phyloP scores from a whole-genome alignment of 75 land plant species.

The Selaginella tamariscina region DNA sequence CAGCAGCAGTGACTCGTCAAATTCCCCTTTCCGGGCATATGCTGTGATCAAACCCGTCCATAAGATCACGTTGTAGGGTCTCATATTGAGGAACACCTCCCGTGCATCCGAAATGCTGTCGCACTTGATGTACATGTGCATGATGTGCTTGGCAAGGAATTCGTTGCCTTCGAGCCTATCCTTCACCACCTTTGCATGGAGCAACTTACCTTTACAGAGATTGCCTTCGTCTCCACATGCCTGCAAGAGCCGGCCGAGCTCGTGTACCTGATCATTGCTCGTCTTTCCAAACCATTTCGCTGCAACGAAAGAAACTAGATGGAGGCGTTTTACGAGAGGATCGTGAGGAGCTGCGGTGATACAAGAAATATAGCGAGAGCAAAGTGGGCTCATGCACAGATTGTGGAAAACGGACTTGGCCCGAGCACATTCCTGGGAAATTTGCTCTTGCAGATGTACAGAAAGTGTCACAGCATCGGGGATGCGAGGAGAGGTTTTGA shows the following conservation, averaged over 20 bases:
- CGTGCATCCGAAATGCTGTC: not conserved
- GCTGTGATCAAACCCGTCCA: slow-evolving; percentile 22
- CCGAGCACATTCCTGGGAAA: too few relatives aligned
- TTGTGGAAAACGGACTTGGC: too few relatives aligned
- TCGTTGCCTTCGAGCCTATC: not conserved
- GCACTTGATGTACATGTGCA: slow-evolving; percentile 2
- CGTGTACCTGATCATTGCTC: not conserved
- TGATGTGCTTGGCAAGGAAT: not conserved
- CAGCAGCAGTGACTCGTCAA: not conserved
- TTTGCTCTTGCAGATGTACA: too few relatives aligned
- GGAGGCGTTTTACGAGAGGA: too few relatives aligned
- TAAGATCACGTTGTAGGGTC: not conserved
- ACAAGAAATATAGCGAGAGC: too few relatives aligned
- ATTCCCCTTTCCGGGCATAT: slow-evolving; percentile 6
- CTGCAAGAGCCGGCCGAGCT: not conserved
- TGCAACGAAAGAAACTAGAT: too few relatives aligned
- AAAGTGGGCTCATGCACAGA: too few relatives aligned
- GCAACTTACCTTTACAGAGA: not conserved
- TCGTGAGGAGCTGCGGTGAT: too few relatives aligned
- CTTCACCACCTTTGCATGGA: not conserved
- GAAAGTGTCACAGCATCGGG: too few relatives aligned
- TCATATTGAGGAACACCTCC: not conserved
- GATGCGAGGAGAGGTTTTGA: too few relatives aligned
- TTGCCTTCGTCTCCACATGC: not conserved
- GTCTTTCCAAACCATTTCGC: too few relatives aligned